These are phyloP conservation scores for Helicocarpus griseus DNA, from an alignment of 2,329 filamentous ascomycete genomes.

Conservation along the genomic window DNA sequence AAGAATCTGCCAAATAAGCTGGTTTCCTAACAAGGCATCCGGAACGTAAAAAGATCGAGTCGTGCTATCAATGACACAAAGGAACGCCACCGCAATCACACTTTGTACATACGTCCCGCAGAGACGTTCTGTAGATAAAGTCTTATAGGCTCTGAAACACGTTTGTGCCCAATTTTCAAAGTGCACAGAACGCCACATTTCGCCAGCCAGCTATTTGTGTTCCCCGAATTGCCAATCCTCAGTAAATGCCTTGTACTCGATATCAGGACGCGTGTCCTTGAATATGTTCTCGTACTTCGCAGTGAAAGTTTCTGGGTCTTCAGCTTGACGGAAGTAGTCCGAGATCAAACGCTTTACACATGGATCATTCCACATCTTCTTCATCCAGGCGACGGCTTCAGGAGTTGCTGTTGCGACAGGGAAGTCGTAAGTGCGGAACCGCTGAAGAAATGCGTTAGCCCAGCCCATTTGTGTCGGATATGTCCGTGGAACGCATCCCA, in stretches of 20 bases:
- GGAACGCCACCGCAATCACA: too few species aligned
- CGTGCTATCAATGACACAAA: too few species aligned
- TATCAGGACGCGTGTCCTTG: constrained; percentile 13
- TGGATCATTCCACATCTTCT: constrained; percentile 25
- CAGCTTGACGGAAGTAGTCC: constrained; percentile 21
- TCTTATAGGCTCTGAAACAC: too few species aligned
- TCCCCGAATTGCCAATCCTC: constrained; percentile 22
- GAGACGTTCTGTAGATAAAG: too few species aligned
- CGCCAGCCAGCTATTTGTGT: too few species aligned
- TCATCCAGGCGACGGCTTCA: constrained; percentile 24
- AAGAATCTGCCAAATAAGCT: too few species aligned
- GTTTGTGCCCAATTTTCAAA: too few species aligned
- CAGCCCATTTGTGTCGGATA: too few species aligned
- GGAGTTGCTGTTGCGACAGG: constrained; percentile 18
- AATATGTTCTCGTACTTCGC: constrained; percentile 25
- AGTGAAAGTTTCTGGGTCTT: constrained; percentile 20
- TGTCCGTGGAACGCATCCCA: too few species aligned
- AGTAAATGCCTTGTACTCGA: constrained; percentile 19
- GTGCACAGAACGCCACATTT: neutral
- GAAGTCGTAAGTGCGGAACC: constrained; percentile 25
- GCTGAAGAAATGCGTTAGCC: constrained; percentile 17
- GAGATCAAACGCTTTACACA: constrained; percentile 15
- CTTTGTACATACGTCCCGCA: too few species aligned
- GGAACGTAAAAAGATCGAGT: too few species aligned
- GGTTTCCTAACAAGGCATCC: too few species aligned